Evolutionary conservation across 2,329 filamentous ascomycete genomes (phyloP).

Genomic region (Helminthosporium solani): DNA sequence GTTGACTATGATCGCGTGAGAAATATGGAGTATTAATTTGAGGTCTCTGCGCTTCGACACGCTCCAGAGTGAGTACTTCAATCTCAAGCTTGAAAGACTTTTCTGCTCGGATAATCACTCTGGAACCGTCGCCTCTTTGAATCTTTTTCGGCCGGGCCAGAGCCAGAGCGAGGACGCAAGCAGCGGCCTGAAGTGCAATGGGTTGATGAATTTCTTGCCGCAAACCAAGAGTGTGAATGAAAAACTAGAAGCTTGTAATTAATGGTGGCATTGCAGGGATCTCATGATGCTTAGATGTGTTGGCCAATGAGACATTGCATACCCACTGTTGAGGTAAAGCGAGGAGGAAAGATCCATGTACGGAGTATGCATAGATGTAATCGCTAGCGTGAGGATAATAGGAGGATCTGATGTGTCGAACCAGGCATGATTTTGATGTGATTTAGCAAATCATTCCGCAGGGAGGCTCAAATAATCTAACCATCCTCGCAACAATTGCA

Average conservation of each 20-base stretch:
- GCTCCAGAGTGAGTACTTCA: conserved; percentile 39
- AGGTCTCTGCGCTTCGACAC: conserved; percentile 35
- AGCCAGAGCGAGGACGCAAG: conserved; percentile 43
- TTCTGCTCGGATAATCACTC: conserved; percentile 41
- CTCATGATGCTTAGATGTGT: neutral
- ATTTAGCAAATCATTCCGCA: too few species aligned
- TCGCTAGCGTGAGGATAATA: neutral
- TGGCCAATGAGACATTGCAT: neutral
- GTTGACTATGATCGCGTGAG: conserved; percentile 50
- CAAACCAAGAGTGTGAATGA: neutral
- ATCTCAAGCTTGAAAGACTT: conserved; percentile 46
- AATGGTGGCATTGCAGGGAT: neutral
- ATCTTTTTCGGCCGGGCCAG: conserved; percentile 47
- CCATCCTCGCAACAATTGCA: neutral
- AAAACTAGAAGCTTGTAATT: neutral
- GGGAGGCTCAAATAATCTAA: too few species aligned
- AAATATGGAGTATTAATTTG: conserved; percentile 45
- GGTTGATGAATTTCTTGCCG: conserved; percentile 21
- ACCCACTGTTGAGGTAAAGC: neutral
- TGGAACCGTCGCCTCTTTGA: conserved; percentile 44
- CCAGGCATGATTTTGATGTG: neutral
- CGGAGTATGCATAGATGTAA: too few species aligned
- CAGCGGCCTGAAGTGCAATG: conserved; percentile 44
- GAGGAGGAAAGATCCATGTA: neutral
- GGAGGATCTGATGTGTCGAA: neutral